A percentile compares a stretch with the other conserved stretches of the same genome.
Conservation (phyloP, 2,329 filamentous ascomycete genomes). For the Curvularia spicifera region DNA sequence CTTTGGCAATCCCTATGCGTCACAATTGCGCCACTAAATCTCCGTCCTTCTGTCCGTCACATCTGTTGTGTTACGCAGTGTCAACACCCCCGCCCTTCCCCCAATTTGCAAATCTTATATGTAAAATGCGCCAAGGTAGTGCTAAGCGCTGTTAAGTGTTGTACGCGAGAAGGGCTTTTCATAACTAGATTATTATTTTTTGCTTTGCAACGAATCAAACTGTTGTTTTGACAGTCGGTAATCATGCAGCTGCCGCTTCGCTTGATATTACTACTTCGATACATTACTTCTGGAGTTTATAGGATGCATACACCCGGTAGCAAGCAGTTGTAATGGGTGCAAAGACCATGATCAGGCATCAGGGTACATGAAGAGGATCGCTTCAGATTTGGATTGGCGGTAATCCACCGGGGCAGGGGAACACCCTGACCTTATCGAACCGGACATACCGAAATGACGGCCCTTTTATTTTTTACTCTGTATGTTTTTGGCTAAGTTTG, state of each 20-base stretch:
- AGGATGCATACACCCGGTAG: slow-evolving; percentile 1
- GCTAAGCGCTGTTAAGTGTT: neutral
- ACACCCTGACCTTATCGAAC: neutral
- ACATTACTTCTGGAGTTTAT: neutral
- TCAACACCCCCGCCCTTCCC: neutral
- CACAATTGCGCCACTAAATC: slow-evolving; percentile 2
- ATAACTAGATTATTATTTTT: neutral
- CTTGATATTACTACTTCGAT: neutral
- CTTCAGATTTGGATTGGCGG: neutral
- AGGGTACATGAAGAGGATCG: neutral
- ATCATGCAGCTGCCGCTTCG: slow-evolving; percentile 7
- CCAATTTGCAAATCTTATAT: slow-evolving; percentile 9
- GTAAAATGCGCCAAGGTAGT: neutral
- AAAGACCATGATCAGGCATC: neutral
- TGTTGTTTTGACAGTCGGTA: slow-evolving; percentile 2
- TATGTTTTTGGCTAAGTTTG: neutral
- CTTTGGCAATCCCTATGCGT: neutral
- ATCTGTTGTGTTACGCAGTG: neutral
- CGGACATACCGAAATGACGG: neutral
- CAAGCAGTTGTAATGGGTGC: neutral
- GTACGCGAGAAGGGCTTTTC: neutral
- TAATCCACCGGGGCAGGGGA: neutral
- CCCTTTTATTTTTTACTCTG: neutral
- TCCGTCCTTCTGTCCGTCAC: neutral
- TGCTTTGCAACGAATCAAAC: slow-evolving; percentile 1